Base-by-base conservation (phyloP, 352 stramenopile genomes). In the Pythium guiyangense region DNA sequence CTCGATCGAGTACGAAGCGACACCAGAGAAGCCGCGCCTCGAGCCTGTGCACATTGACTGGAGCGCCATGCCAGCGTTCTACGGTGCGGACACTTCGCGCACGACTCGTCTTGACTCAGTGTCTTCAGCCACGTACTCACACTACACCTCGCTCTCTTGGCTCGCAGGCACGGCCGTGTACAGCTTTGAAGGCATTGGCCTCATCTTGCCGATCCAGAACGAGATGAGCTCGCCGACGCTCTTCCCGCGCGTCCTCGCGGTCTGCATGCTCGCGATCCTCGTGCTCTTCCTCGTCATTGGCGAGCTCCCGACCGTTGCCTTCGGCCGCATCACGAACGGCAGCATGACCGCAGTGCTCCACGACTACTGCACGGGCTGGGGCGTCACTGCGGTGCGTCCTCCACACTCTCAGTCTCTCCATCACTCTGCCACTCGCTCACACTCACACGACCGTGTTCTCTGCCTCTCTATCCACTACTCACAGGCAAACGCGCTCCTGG, bases 311-410 rank as follows among this genome's bases (percentile, higher is more conserved):
- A 83, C 81, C 1, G 61, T 92, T 27, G 77, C 82, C 12, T 92
- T 92, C 37, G 79, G 82, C 0, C 52, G 61, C 6, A 92, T 92
- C 47, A 70, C 75, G 26, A 92, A 84, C 45, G 82, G 82, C 22
- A 92, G 82, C 57, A 89, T 92, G 77, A 92, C 82, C 0, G 82
- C 82, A 9, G 79, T 90, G 25, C 62, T 92, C 27, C 79, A 84
- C 37, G 63, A 84, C 20, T 92, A 88, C 60, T 87, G 74, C 59
- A 66, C 86, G 34, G 79, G 79, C 3, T 88, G 74, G 76, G 69
- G 83, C 12, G 82, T 88, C 46, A 75, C 74, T 3, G 66, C 83
- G 63, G 77, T 87, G 60, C 17, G 66, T 52, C 8, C 18, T 34
- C 27, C n/a, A n/a, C n/a, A n/a, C n/a, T n/a, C n/a, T n/a, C n/a